These are phyloP conservation scores for Penicillium pancosmium DNA, from an alignment of 495 filamentous ascomycete species.

Conservation along the genomic window DNA sequence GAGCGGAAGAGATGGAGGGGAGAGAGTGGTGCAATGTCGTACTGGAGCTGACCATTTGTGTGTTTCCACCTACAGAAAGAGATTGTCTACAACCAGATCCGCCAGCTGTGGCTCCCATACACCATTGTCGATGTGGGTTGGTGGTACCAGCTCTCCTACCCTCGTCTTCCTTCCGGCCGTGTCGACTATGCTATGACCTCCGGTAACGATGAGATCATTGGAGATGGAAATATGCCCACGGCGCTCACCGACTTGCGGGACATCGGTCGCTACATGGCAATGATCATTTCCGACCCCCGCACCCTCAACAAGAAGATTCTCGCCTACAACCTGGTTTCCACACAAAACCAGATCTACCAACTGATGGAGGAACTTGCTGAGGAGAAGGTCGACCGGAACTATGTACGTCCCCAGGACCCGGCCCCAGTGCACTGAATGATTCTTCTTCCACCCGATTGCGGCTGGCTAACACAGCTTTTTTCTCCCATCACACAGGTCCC, in stretches of 20 bases:
- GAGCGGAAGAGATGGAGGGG: background rate
- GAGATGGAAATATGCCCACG: conserved; percentile 51
- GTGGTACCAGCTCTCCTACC: conserved; percentile 60
- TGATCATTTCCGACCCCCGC: conserved; percentile 56
- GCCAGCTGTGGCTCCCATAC: conserved; percentile 55
- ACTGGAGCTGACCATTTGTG: conserved; percentile 12
- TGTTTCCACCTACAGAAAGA: conserved; percentile 48
- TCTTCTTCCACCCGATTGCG: background rate
- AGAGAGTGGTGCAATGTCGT: background rate
- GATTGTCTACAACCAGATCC: conserved; percentile 57
- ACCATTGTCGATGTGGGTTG: conserved; percentile 65
- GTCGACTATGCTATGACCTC: conserved; percentile 54
- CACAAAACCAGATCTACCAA: conserved; percentile 52
- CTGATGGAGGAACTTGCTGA: conserved; percentile 55
- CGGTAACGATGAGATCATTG: conserved; percentile 49
- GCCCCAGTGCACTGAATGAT: background rate
- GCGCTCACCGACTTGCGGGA: conserved; percentile 57
- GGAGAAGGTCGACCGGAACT: conserved; percentile 54
- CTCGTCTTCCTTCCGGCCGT: conserved; percentile 53
- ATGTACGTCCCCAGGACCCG: conserved; percentile 41
- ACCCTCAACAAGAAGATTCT: conserved; percentile 62
- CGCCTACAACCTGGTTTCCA: conserved; percentile 52
- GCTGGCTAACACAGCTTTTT: conserved; percentile 13
- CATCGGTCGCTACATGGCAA: conserved; percentile 58
- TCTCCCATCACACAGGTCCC: conserved; percentile 36